Conservation (phyloP, 225 moss, liverwort and hornwort genomes). For the Sphagnum contortum region DNA sequence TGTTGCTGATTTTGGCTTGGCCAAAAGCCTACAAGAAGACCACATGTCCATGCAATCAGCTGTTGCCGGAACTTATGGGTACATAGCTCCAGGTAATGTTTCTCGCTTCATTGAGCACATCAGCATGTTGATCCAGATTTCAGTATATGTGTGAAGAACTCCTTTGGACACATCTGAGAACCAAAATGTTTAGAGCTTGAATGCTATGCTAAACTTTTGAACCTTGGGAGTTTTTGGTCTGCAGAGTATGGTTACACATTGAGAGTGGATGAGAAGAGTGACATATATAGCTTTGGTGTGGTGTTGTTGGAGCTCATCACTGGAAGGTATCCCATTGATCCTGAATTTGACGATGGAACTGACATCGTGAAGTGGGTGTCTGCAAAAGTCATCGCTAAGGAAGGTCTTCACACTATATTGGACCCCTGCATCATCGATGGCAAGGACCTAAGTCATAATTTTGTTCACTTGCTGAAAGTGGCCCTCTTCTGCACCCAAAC, state of each 20-base stretch:
- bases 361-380: slow-evolving; percentile 44
- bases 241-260: slow-evolving; percentile 55
- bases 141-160: neutral
- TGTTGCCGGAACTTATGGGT: slow-evolving; percentile 38
- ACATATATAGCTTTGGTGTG: slow-evolving; percentile 52
- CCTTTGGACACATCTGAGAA: neutral
- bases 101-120: neutral
- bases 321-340: slow-evolving; percentile 33
- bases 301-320: slow-evolving; percentile 50
- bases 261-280: slow-evolving; percentile 59
- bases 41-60: slow-evolving; percentile 19
- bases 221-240: neutral
- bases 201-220: too few species aligned
- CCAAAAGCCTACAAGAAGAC: slow-evolving; percentile 21
- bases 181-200: too few species aligned
- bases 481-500: slow-evolving; percentile 37
- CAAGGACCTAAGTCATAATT: slow-evolving; percentile 9
- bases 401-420: slow-evolving; percentile 11
- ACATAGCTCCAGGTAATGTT: slow-evolving; percentile 45
- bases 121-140: neutral
- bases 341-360: slow-evolving; percentile 51
- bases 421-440: slow-evolving; percentile 20
- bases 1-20: slow-evolving; percentile 47
- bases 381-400: slow-evolving; percentile 13
- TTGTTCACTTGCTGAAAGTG: slow-evolving; percentile 25